Evolutionary conservation across 345 rosid species (phyloP).

Genomic region (Melaleuca quinquenervia): DNA sequence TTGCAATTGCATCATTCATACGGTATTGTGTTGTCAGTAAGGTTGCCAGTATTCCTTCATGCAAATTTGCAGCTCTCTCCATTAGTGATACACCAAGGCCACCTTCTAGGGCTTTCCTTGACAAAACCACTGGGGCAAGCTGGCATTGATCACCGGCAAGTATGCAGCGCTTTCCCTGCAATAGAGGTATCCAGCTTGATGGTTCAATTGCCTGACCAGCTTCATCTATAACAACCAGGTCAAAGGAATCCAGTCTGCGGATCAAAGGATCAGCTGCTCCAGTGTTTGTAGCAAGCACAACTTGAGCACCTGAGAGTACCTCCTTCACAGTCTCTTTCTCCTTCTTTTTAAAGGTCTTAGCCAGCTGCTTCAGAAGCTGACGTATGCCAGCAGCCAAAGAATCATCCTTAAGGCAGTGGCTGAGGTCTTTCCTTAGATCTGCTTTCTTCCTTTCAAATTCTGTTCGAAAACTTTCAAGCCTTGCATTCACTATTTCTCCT

Average conservation of each 20-base stretch:
- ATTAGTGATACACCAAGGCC: constrained; percentile 82
- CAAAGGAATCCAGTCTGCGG: constrained; percentile 66
- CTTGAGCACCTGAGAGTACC: constrained; percentile 68
- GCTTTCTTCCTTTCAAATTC: constrained; percentile 85
- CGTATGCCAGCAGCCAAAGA: constrained; percentile 95
- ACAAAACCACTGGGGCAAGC: constrained; percentile 87
- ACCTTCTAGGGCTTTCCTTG: constrained; percentile 81
- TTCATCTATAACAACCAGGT: constrained; percentile 91
- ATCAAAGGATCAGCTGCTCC: constrained; percentile 94
- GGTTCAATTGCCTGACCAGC: constrained; percentile 98
- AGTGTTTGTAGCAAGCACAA: constrained; percentile 88
- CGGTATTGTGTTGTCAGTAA: constrained; percentile 76
- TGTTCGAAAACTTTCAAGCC: constrained; percentile 47
- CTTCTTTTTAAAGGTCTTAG: constrained; percentile 73
- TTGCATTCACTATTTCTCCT: constrained; percentile 68
- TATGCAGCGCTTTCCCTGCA: constrained; percentile 88
- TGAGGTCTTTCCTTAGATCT: constrained; percentile 77
- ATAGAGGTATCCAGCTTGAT: constrained; percentile 86
- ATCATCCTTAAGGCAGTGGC: constrained; percentile 76
- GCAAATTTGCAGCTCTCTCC: constrained; percentile 75
- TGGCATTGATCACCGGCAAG: constrained; percentile 94
- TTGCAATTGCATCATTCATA: constrained; percentile 88
- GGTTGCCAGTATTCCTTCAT: constrained; percentile 61
- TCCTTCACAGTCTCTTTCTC: constrained; percentile 88
- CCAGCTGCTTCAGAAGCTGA: constrained; percentile 89